Conservation (phyloP, 164 flowering plant genomes). For the Nymphaea thermarum region DNA sequence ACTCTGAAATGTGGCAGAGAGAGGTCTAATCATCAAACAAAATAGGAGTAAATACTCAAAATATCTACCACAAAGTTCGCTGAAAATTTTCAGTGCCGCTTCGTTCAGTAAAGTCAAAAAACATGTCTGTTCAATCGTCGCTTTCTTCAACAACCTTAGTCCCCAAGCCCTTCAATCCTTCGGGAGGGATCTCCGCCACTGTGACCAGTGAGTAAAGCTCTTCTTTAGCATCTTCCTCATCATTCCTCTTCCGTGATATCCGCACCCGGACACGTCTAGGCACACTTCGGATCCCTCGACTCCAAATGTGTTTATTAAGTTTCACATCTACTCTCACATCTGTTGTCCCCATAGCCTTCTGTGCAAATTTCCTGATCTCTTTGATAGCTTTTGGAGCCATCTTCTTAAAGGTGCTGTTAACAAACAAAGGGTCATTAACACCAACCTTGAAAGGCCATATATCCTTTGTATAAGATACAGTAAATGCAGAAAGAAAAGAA, state of each 20-base stretch:
- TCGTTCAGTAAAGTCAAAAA: no score
- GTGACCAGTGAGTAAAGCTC: constrained; percentile 13
- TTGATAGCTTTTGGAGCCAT: constrained; percentile 14
- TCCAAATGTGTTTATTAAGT: constrained; percentile 14
- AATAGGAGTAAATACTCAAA: no score
- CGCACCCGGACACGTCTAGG: constrained; percentile 12
- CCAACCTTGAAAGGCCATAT: no score
- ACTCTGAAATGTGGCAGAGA: no score
- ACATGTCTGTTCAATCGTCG: neutral
- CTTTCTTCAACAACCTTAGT: constrained; percentile 13
- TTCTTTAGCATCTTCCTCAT: constrained; percentile 15
- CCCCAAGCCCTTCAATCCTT: constrained; percentile 11
- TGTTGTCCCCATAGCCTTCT: constrained; percentile 13
- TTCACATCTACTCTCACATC: constrained; percentile 15
- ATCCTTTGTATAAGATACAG: neutral
- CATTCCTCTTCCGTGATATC: constrained; percentile 15
- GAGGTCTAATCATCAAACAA: no score
- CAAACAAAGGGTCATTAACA: neutral
- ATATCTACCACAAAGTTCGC: no score
- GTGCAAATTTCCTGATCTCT: constrained; percentile 13
- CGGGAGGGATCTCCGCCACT: constrained; percentile 11
- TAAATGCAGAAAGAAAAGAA: neutral
- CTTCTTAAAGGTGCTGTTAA: constrained; percentile 14
- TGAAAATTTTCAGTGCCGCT: no score
- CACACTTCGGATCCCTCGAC: constrained; percentile 11